phyloP scores from a whole-genome alignment of 1,284 basidiomycete genomes.

The Rhodofomes roseus region DNA sequence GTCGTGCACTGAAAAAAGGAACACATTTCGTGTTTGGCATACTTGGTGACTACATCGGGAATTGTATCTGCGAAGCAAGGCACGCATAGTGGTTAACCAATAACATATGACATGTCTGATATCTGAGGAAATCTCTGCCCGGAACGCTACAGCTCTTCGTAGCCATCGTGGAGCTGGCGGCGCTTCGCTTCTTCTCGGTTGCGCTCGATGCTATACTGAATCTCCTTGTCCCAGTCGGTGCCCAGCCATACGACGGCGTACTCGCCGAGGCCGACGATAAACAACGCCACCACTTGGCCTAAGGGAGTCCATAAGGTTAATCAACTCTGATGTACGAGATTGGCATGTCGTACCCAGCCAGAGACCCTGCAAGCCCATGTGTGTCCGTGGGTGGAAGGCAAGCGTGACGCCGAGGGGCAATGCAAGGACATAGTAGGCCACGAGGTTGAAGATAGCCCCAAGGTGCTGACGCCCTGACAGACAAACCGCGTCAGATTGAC shows the following conservation, averaged over 20 bases:
- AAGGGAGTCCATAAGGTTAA: background rate
- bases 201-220: conserved; percentile 46
- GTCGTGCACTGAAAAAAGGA: background rate
- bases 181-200: conserved; percentile 49
- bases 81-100: background rate
- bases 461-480: conserved; percentile 64
- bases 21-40: background rate
- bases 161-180: conserved; percentile 11
- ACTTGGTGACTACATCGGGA: background rate
- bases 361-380: conserved; percentile 58
- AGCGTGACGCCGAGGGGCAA: conserved; percentile 68
- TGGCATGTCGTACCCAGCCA: conserved; percentile 50
- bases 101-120: background rate
- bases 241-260: conserved; percentile 61
- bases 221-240: conserved; percentile 64
- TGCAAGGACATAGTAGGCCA: conserved; percentile 76
- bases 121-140: background rate
- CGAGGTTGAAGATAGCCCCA: conserved; percentile 68
- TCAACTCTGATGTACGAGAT: background rate
- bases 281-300: conserved; percentile 73
- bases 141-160: background rate
- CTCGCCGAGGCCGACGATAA: conserved; percentile 68
- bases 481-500: background rate
- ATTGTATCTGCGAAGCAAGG: background rate
- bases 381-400: conserved; percentile 45